Evolutionary conservation across 2,329 filamentous ascomycete genomes (phyloP), one percentile per base, ranked within the genome.

Genomic region (Microdochium nivale): DNA sequence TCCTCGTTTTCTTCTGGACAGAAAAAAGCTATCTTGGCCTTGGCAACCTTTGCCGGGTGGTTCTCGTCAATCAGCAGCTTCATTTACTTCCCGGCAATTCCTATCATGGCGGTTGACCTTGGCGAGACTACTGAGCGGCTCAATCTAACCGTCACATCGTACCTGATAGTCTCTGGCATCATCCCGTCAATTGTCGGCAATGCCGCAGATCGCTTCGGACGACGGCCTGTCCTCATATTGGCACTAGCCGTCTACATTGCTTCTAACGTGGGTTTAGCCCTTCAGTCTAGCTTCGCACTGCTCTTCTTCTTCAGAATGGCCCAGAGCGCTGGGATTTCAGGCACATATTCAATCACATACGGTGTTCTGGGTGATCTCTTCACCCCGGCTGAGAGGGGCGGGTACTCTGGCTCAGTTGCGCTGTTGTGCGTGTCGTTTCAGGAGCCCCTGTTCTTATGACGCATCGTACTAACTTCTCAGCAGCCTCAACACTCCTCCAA

Each of bases 91-190:
- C n/a, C n/a, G n/a, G n/a, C n/a, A n/a, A n/a, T n/a, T n/a, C n/a
- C n/a, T n/a, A n/a, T n/a, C 32, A 47, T 59, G 24, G 49, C 56
- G 1, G 7, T 37, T 2, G 53, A 55, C 35, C 53, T 62, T 0
- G 46, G 52, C 14, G 53, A 58, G 7, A 55, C 55, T 2, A 46
- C 52, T 5, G 55, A 54, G 16, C 35, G 51, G 9, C 54, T 59
- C 35, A 59, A 61, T 21, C 50, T 62, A 9, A 60, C 60, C 3
- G 55, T 63, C 11, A 62, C 59, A 1, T 55, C 57, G 1, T 61
- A 62, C 37, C 51, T 60, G 23, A 55, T 60, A 47, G 47, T 55
- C 13, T 47, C 48, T 37, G 52, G 49, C 10, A 21, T 55, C 27
- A 46, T 50, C 14, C 52, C 53, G 10, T 47, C 53, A 2, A 23